A percentile compares a stretch with the other conserved stretches of the same genome.
These are phyloP conservation scores for Beta lomatogona DNA, from an alignment of 179 eudicot species.

Conservation along the genomic window DNA sequence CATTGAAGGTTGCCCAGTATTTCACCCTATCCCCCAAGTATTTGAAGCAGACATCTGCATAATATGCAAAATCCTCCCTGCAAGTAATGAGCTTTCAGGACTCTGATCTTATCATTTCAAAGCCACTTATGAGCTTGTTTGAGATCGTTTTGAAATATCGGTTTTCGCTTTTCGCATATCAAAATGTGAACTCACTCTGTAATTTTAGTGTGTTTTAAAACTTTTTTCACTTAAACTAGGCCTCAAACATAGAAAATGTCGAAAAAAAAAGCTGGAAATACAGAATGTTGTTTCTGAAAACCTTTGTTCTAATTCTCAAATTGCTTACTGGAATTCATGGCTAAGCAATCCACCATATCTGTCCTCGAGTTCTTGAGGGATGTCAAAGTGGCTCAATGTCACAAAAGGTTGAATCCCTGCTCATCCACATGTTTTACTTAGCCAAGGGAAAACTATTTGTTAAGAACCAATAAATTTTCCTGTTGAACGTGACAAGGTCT, in stretches of 20 bases:
- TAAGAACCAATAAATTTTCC: background rate
- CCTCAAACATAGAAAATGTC: background rate
- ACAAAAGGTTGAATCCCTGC: conserved; percentile 64
- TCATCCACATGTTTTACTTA: background rate
- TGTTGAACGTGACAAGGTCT: background rate
- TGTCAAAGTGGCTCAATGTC: conserved; percentile 50
- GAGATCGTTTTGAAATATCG: background rate
- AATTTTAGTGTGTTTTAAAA: too few relatives aligned
- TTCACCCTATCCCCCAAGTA: conserved; percentile 65
- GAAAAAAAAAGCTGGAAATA: background rate
- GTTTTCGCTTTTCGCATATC: background rate
- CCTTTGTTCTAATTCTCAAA: too few relatives aligned
- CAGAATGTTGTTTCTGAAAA: too few relatives aligned
- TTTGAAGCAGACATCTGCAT: conserved; percentile 60
- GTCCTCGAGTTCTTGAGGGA: conserved; percentile 58
- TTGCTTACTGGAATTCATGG: conserved; percentile 44
- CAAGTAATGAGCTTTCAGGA: conserved; percentile 5
- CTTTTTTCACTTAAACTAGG: too few relatives aligned
- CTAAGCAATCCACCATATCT: conserved; percentile 56
- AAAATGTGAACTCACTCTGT: background rate
- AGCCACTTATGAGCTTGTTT: background rate
- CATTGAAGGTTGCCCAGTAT: conserved; percentile 69
- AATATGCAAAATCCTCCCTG: conserved; percentile 68
- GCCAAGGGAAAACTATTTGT: background rate
- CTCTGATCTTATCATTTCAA: background rate